Conservation (phyloP, 495 filamentous ascomycete genomes). For the Astrocystis sublimbata region DNA sequence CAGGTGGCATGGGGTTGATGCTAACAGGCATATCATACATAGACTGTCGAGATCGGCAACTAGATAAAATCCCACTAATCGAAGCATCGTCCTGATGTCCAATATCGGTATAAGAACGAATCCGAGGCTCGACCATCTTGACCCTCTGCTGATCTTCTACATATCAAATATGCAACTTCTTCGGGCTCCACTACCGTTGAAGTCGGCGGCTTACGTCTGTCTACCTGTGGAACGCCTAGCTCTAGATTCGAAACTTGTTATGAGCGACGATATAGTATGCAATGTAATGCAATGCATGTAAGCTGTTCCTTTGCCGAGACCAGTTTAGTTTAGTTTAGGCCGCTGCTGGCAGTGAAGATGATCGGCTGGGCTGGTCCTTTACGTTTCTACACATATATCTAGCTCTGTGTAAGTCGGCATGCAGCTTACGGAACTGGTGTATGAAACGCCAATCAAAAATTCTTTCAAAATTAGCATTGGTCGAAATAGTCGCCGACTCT, state of each 20-base stretch:
- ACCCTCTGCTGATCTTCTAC: neutral
- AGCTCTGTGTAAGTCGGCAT: neutral
- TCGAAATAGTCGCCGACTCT: conserved; percentile 6
- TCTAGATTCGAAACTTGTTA: neutral
- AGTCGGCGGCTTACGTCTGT: neutral
- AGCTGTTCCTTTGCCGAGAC: neutral
- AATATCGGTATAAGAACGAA: neutral
- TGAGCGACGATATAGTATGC: conserved; percentile 1
- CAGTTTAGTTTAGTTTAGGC: neutral
- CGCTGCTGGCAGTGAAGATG: too few species aligned
- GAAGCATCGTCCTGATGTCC: neutral
- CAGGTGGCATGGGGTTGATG: neutral
- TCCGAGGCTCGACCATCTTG: neutral
- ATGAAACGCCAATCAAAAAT: too few species aligned
- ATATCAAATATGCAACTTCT: too few species aligned
- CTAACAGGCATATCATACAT: neutral
- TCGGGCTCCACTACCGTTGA: conserved; percentile 19
- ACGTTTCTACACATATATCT: neutral
- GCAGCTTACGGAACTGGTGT: neutral
- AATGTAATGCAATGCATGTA: conserved; percentile 8
- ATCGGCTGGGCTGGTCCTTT: neutral
- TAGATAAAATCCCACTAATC: neutral
- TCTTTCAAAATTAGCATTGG: neutral
- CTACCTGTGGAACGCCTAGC: neutral
- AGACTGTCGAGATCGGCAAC: conserved; percentile 5